Conservation (phyloP, 257 asterid species). For the Salvia hispanica region DNA sequence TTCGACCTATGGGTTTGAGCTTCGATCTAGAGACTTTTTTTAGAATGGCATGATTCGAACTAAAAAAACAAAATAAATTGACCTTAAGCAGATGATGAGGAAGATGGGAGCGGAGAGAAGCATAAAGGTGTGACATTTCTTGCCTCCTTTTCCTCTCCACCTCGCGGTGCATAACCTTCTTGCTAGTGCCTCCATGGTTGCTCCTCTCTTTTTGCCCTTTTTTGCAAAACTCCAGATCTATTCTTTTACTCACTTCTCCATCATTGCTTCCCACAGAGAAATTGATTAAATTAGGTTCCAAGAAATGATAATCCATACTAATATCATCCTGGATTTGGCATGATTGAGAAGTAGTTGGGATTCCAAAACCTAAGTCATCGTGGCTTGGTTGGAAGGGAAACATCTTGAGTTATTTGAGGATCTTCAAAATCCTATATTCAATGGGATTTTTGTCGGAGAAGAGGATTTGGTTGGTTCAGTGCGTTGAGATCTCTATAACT, state of each 20-base stretch:
- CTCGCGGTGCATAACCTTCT: slow-evolving; percentile 44
- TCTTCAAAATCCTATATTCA: slow-evolving; percentile 17
- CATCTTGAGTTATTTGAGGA: slow-evolving; percentile 24
- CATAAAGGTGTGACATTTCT: slow-evolving; percentile 40
- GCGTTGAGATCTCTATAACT: slow-evolving; percentile 28
- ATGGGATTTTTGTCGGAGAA: slow-evolving; percentile 5
- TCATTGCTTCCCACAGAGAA: slow-evolving; percentile 15
- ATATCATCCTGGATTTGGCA: slow-evolving; percentile 10
- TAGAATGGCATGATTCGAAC: background rate
- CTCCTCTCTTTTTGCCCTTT: background rate
- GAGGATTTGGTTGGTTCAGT: slow-evolving; percentile 30
- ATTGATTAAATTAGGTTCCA: slow-evolving; percentile 2
- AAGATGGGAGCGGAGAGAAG: slow-evolving; percentile 50
- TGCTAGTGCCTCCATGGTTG: slow-evolving; percentile 17
- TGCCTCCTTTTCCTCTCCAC: slow-evolving; percentile 47
- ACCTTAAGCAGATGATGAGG: slow-evolving; percentile 46
- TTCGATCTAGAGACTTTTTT: background rate
- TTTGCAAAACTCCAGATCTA: background rate
- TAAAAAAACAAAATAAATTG: background rate
- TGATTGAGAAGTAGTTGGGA: slow-evolving; percentile 20
- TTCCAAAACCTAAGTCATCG: slow-evolving; percentile 31
- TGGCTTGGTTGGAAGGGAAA: slow-evolving; percentile 33
- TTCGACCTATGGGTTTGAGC: background rate
- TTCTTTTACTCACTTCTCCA: background rate
- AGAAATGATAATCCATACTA: background rate